These are phyloP conservation scores for Claviceps arundinis DNA, from an alignment of 2,329 filamentous ascomycete species.

Conservation along the genomic window DNA sequence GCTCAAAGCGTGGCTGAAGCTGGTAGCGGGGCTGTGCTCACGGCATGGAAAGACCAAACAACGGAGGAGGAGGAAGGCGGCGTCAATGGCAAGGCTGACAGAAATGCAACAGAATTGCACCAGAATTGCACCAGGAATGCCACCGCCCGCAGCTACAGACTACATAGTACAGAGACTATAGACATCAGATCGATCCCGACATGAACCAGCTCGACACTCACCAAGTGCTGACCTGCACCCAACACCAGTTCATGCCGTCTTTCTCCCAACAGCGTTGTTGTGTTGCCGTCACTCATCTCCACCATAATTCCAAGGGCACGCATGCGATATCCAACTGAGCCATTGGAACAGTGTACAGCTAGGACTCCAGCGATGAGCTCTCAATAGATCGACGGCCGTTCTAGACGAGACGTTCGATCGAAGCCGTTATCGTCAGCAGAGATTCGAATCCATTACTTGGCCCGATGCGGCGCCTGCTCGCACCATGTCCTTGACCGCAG, in stretches of 20 bases:
- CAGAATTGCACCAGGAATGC: too few relatives aligned
- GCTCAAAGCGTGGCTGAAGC: neutral
- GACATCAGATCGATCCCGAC: neutral
- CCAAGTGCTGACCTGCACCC: neutral
- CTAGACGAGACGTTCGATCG: neutral
- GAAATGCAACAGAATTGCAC: too few relatives aligned
- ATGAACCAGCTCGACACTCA: neutral
- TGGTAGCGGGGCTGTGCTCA: conserved; percentile 1
- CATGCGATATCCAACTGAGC: neutral
- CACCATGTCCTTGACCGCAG: conserved; percentile 18
- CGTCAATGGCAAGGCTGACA: too few relatives aligned
- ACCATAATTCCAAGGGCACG: neutral
- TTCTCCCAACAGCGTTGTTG: neutral
- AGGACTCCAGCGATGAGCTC: neutral
- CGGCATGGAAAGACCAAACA: neutral
- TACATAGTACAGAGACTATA: too few relatives aligned
- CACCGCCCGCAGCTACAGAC: too few relatives aligned
- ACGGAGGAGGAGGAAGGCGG: neutral
- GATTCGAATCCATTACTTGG: neutral
- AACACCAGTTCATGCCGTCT: neutral
- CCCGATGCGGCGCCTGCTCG: neutral
- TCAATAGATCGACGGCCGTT: neutral
- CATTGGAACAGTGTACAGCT: neutral
- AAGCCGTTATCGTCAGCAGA: neutral
- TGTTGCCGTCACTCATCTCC: neutral